Evolutionary conservation across 768 basidiomycete genomes (phyloP).

Genomic region (Mycena floridula): DNA sequence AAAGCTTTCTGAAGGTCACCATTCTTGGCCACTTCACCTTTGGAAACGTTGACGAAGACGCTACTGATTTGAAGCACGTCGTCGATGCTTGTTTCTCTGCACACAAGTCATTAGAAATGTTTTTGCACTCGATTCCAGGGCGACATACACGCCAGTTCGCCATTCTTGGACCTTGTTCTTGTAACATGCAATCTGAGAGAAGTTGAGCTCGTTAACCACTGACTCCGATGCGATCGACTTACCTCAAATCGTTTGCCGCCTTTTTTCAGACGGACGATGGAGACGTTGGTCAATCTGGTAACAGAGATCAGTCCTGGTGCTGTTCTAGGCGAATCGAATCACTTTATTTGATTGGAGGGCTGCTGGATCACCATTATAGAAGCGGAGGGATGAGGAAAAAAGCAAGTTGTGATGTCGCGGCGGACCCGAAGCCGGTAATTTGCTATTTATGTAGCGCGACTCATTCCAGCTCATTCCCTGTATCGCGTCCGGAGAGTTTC

Average conservation of each 20-base stretch:
- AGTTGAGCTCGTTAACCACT: not conserved
- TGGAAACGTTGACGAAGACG: slow-evolving; percentile 94
- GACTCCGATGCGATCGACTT: slow-evolving; percentile 10
- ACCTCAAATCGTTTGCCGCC: slow-evolving; percentile 98
- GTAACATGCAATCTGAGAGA: slow-evolving; percentile 81
- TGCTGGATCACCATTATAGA: slow-evolving; percentile 76
- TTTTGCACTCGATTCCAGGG: no score
- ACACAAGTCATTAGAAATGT: no score
- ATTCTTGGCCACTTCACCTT: slow-evolving; percentile 87
- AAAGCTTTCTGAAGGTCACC: slow-evolving; percentile 93
- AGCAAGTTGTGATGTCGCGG: no score
- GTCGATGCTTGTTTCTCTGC: slow-evolving; percentile 85
- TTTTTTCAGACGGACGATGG: slow-evolving; percentile 93
- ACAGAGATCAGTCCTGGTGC: slow-evolving; percentile 1
- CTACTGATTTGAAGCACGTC: slow-evolving; percentile 96
- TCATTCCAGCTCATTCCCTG: no score
- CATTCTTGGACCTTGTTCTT: slow-evolving; percentile 99
- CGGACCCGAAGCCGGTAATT: no score
- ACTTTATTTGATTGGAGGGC: slow-evolving; percentile 91
- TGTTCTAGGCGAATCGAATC: slow-evolving; percentile 4
- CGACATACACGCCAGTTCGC: slow-evolving; percentile 79
- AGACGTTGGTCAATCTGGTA: slow-evolving; percentile 90
- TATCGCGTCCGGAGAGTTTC: no score
- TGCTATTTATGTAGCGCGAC: no score
- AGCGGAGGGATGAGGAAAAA: no score